A percentile compares a stretch with the other conserved stretches of the same genome.
Conservation (phyloP, 2,329 filamentous ascomycete genomes). For the Claviceps sp. region DNA sequence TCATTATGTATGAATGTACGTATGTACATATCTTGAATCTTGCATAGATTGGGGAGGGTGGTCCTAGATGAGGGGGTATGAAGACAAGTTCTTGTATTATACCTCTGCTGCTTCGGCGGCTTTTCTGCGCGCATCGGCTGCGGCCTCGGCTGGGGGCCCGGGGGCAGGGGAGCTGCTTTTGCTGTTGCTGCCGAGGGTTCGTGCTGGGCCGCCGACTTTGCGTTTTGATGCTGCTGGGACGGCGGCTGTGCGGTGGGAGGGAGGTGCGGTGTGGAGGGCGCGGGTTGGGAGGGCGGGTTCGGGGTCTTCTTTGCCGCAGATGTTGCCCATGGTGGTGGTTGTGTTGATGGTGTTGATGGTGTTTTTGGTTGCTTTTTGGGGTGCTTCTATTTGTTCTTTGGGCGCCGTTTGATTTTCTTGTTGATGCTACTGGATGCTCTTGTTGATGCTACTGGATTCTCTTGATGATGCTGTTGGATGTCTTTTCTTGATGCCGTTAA, state of each 20-base stretch:
- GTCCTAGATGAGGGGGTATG: conserved; percentile 16
- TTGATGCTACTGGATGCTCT: too few species aligned
- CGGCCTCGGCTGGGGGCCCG: conserved; percentile 11
- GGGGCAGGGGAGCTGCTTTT: conserved; percentile 19
- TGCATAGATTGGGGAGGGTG: neutral
- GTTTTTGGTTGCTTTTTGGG: neutral
- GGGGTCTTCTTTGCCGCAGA: conserved; percentile 66
- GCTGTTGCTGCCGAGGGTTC: conserved; percentile 44
- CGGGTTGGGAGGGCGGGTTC: conserved; percentile 58
- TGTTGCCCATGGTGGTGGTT: conserved; percentile 56
- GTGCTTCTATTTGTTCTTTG: neutral
- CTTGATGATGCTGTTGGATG: too few species aligned
- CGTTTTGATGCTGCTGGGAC: conserved; percentile 25
- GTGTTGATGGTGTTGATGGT: neutral
- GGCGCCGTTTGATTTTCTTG: too few species aligned
- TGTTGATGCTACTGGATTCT: too few species aligned
- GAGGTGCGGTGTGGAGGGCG: conserved; percentile 44
- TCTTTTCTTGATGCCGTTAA: too few species aligned
- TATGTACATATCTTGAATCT: too few species aligned
- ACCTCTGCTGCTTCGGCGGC: conserved; percentile 82
- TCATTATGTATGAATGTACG: too few species aligned
- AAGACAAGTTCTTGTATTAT: conserved; percentile 3
- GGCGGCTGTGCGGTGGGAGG: conserved; percentile 33
- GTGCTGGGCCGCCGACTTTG: conserved; percentile 40
- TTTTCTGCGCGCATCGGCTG: conserved; percentile 47